phyloP scores from a whole-genome alignment of 129 eudicot genomes.

The Flaveria brownii region DNA sequence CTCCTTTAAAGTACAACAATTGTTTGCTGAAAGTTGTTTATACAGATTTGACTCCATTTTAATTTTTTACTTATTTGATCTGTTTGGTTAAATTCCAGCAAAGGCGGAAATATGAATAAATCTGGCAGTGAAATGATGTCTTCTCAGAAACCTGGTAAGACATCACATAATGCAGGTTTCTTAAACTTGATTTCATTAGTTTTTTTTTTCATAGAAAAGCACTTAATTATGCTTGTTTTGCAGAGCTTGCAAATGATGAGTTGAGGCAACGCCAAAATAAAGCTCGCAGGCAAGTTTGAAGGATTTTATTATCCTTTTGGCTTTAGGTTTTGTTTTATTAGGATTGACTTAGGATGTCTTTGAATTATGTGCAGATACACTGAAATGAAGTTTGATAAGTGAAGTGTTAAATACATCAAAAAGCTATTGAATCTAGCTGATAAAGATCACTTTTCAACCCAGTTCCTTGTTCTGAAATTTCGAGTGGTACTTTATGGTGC shows the following conservation, averaged over 20 bases:
- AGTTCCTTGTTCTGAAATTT: constrained; percentile 40
- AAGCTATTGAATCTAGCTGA: constrained; percentile 43
- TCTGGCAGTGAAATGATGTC: constrained; percentile 53
- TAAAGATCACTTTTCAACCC: constrained; percentile 38
- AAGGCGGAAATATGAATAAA: constrained; percentile 53
- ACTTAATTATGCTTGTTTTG: background rate
- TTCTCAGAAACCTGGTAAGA: constrained; percentile 78
- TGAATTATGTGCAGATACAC: constrained; percentile 66
- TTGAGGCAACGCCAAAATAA: constrained; percentile 72
- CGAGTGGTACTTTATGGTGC: constrained; percentile 58
- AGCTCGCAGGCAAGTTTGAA: constrained; percentile 68
- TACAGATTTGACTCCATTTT: background rate
- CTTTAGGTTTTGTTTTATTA: background rate
- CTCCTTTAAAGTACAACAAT: constrained; percentile 46
- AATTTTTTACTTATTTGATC: background rate
- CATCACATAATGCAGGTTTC: background rate
- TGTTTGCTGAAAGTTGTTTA: background rate
- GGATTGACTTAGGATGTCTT: background rate
- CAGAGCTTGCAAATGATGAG: constrained; percentile 71
- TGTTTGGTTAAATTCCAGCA: constrained; percentile 50
- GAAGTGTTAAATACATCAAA: constrained; percentile 47
- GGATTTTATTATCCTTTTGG: constrained; percentile 8
- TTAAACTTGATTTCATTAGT: background rate
- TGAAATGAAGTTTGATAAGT: constrained; percentile 93
- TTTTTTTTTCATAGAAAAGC: no score